Base-by-base conservation (phyloP, 371 early-diverging fungal species). In the Apophysomyces trapeziformis region DNA sequence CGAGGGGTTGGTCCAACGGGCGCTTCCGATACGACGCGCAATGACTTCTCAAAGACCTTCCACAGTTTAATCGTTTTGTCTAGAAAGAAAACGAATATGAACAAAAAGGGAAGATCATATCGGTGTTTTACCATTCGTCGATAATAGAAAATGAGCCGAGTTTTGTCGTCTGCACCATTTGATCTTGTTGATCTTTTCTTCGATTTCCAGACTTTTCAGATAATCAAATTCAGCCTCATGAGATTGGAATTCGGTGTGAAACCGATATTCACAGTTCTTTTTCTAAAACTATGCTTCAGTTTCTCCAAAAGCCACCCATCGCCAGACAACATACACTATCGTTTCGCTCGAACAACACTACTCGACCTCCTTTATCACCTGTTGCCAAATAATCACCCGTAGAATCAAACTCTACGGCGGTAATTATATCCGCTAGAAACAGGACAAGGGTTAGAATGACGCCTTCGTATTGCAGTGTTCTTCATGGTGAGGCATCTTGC, bases 151-250 rank as follows among this genome's bases (percentile, higher is more conserved):
- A 66, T 93, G 94, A 18, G 94, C 90, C n/a, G 92, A 78, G 71
- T 94, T 95, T 65, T 87, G 88, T 38, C 92, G 85, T 68, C 85
- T 86, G 74, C 93, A 89, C 93, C 95, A 94, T 67, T 93, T 89
- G 72, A 98, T 95, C 70, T 95, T 92, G 76, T 96, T 95, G 70
- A 98, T 96, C 76, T 96, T 95, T 74, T 98, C 98, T 76, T 95
- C 93, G 58, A 98, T 96, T 73, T 96, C 97, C 75, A 96, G 81
- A 82, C 93, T 93, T 82, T 97, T 96, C 57, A 98, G 87, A 77
- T 96, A 96, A 79, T 98, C 99, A 70, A 98, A 97, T 77, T 95
- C 96, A 26, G 96, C 92, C 80, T 95, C 93, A 81, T 97, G 97
- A 47, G 95, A 95, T 76, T 96, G 95, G 69, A 96, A 96, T 76